Base-by-base conservation (phyloP, 495 filamentous ascomycete species). In the Penicillium bovifimosum region DNA sequence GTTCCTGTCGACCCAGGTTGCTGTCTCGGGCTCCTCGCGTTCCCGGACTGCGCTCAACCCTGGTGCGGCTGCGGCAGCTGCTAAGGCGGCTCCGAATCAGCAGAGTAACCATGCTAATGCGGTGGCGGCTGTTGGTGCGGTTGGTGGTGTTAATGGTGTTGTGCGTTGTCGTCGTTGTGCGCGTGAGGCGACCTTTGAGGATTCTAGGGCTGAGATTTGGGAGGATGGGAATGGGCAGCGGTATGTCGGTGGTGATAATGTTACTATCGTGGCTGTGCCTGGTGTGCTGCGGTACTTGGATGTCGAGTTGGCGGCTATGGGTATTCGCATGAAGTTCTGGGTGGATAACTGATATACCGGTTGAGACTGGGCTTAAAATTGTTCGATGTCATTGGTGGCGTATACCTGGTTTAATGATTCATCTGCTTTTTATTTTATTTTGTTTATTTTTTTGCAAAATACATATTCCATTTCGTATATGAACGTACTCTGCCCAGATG, bases 251-350 rank as follows among this genome's bases (percentile, higher is more conserved):
- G 93, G 93, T 47, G 86, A 89, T 42, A 81, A 96, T 61, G 92
- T 91, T 4, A 92, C 93, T 26, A 71, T 92, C 41, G 90, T 97
- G 53, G 90, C 87, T 45, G 87, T 98, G 43, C 93, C 93, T 0
- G 92, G 91, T 48, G 93, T 95, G 41, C 69, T 98, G 59, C 86
- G 85, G 70, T 97, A 89, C 75, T 66, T 98, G 54, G 93, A 98
- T 76, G 91, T 95, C 6, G 93, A 98, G 66, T 73, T 98, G 56
- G 87, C 89, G 36, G 88, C 90, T 36, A 97, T 96, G 90, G 91
- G 91, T 44, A 83, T 95, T 43, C 80, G 86, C 63, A 82, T 96
- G 77, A 90, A 86, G 77, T 98, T 93, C 70, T 85, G 84, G 70
- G 81, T 97, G 29, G 82, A 75, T 47, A 73, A 76, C 43, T 64